phyloP scores from a whole-genome alignment of 176 grass and related monocot species.

The Metroxylon sagu region DNA sequence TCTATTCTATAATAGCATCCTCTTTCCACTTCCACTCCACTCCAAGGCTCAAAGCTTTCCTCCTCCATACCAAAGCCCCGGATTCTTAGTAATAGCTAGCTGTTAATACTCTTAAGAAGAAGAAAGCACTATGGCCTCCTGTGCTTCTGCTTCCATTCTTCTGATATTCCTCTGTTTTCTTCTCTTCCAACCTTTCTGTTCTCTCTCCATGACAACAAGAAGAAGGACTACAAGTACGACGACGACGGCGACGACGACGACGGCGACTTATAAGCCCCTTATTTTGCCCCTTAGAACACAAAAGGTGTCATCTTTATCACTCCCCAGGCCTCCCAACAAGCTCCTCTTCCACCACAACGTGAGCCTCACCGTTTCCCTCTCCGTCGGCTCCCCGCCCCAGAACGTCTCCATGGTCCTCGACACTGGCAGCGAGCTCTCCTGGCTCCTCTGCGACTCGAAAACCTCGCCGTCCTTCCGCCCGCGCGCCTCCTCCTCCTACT shows the following conservation, averaged over 20 bases:
- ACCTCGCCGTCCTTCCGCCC: conserved; percentile 28
- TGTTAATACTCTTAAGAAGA: too few relatives aligned
- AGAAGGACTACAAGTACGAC: not conserved
- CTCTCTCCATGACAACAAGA: not conserved
- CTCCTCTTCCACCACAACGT: conserved; percentile 95
- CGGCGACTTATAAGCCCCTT: not conserved
- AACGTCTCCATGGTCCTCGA: conserved; percentile 89
- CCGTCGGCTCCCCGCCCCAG: conserved; percentile 75
- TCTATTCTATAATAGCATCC: too few relatives aligned
- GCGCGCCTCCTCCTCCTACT: conserved; percentile 42
- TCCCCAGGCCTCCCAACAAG: conserved; percentile 62
- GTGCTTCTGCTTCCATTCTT: not conserved
- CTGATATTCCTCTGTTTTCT: conserved; percentile 5
- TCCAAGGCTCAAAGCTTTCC: too few relatives aligned
- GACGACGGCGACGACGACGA: not conserved
- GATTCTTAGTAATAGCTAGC: too few relatives aligned
- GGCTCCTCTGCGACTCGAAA: conserved; percentile 49
- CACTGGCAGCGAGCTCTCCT: conserved; percentile 96
- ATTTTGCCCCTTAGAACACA: conserved; percentile 42
- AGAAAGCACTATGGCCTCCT: not conserved
- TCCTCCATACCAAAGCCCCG: too few relatives aligned
- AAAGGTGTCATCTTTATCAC: conserved; percentile 37
- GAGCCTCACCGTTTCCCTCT: conserved; percentile 71
- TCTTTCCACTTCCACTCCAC: too few relatives aligned
- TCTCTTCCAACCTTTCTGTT: conserved; percentile 9